Evolutionary conservation across 2,329 filamentous ascomycete species (phyloP), one percentile per base, ranked within the genome.

Genomic region (Neofusicoccum sp.): DNA sequence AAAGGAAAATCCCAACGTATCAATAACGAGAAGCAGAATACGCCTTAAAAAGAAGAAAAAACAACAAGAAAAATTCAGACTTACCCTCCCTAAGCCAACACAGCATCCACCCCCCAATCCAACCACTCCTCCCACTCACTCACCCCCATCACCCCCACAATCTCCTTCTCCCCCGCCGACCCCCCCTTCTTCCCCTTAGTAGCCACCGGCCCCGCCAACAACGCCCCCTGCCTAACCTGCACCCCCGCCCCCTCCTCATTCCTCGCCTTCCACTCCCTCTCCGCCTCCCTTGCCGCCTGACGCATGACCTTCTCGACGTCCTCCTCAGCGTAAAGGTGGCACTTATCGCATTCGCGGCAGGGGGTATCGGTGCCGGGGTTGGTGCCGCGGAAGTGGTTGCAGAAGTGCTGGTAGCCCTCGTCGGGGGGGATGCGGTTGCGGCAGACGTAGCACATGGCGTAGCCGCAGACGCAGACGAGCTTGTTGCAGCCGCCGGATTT

Each of bases 391-490:
- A 98, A 98, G 77, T 98, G 95, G 74, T 97, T 91, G 75, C 95
- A 99, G 73, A 97, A 99, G 77, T 99, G 95, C 43, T 87, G 84
- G 76, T 99, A 98, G 0, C 94, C 93, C 74, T 93, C 89, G 2
- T 79, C 65, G n/a, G 45, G 78, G 56, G 85, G 80, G 16, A 84
- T 78, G n/a, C 80, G 77, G 45, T 77, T 73, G 44, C 95, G 91
- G 76, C 95, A 99, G 50, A 98, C 87, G 73, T 99, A 99, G 76
- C 95, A 99, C 94, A 98, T 98, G 69, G 91, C 90, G 78, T 98
- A 98, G 7, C 95, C 95, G 77, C 95, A 99, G 14, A 93, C 88
- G 74, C 95, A 98, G 5, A 92, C 94, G 44, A 99, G 84, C 79
- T 98, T 98, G 81, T 99, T 99, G 84, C 95, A 99, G 71, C 95